Evolutionary conservation across 345 rosid species (phyloP), one percentile per base, ranked within the genome.

Genomic region (Clausena lansium): DNA sequence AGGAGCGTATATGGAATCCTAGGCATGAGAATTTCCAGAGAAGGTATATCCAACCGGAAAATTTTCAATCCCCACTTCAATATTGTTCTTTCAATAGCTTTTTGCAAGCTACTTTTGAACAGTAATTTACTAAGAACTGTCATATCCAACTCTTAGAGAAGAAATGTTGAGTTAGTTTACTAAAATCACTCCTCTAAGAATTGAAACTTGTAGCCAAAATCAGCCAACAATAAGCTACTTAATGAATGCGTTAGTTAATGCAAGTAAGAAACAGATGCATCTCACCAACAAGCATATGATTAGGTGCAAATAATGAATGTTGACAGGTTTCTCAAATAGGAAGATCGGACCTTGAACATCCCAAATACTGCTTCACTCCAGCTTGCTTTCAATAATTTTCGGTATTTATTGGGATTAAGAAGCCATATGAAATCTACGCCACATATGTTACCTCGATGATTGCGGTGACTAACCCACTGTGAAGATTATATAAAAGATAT

Each of bases 381-480:
- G 60, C 99, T 92, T 22, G 98, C 82, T 85, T 90, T 91, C 6
- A 93, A 86, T 59, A 92, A 80, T 77, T 92, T 91, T 47, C 91
- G 83, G 70, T 91, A 88, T 75, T 86, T 84, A 50, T 91, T 92
- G 73, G 99, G 99, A 85, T 95, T 95, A 28, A 95, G 87, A 81
- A 96, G 99, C 99, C 97, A 96, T 81, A 96, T 96, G 77, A 96
- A 96, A 75, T 96, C 99, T 28, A 96, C 99, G 19, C 97, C 99
- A 66, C 99, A 96, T 79, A 92, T 88, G 83, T 96, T 92, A 39
- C 98, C 99, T 52, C 98, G 90, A 75, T 94, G 98, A 81, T 96
- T 96, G 73, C 85, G 88, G 84, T 96, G 99, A 85, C 99, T 96
- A 70, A 96, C 91, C 99, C 99, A 96, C 99, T 96, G 87, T 45